Conservation (phyloP, 1,284 basidiomycete genomes). For the Papiliotrema flavescens region DNA sequence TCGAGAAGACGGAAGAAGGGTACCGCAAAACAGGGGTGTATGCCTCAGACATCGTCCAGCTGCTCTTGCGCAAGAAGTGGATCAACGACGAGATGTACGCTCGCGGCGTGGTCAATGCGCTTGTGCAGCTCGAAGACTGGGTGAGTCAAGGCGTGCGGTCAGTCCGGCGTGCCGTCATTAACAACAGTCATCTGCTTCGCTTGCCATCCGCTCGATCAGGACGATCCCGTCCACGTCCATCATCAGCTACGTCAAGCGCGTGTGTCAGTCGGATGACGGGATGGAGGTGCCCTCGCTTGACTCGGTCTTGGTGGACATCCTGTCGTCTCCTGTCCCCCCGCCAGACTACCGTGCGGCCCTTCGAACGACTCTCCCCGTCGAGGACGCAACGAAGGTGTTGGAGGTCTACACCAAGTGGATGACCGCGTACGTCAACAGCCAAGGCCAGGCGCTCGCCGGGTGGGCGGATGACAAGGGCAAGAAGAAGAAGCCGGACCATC, state of each 20-base stretch:
- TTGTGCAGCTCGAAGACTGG: slow-evolving; percentile 41
- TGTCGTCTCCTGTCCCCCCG: slow-evolving; percentile 32
- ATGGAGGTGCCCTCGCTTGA: slow-evolving; percentile 8
- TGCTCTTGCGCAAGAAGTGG: slow-evolving; percentile 25
- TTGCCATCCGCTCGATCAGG: slow-evolving; percentile 19
- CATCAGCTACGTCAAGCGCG: slow-evolving; percentile 26
- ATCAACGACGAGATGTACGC: slow-evolving; percentile 39
- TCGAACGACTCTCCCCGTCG: slow-evolving; percentile 24
- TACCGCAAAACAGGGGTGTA: slow-evolving; percentile 22
- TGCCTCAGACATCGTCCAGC: slow-evolving; percentile 23
- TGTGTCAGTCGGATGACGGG: slow-evolving; percentile 10
- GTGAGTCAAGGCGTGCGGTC: slow-evolving; percentile 15
- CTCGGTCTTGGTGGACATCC: slow-evolving; percentile 22
- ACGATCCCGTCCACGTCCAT: slow-evolving; percentile 33
- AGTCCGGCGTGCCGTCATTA: neutral
- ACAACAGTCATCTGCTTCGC: slow-evolving; percentile 22
- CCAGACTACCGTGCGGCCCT: slow-evolving; percentile 41
- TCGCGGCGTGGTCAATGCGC: slow-evolving; percentile 29
- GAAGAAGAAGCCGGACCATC: neutral
- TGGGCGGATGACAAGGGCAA: slow-evolving; percentile 20
- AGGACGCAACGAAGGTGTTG: slow-evolving; percentile 33
- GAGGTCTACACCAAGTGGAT: slow-evolving; percentile 30
- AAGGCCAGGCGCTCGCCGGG: slow-evolving; percentile 22
- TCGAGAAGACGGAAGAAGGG: neutral
- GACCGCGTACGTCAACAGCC: slow-evolving; percentile 22